These are phyloP conservation scores for Xylaria sp. DNA, from an alignment of 2,329 filamentous ascomycete species.

Conservation along the genomic window DNA sequence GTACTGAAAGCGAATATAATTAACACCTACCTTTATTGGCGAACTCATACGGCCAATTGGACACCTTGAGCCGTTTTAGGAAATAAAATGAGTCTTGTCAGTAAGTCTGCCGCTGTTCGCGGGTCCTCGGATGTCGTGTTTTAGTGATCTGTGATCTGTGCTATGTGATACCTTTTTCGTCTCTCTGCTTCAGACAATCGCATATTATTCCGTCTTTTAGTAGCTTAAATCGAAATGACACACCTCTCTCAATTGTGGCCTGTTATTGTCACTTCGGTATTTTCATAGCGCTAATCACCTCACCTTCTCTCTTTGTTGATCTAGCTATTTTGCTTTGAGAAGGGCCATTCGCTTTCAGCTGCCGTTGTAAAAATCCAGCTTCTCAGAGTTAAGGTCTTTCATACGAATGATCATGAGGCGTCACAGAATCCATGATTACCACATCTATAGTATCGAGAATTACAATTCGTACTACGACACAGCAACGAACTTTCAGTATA, in stretches of 20 bases:
- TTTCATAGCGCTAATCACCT: background rate
- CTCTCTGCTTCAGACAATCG: background rate
- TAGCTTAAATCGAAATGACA: background rate
- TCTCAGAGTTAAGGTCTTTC: background rate
- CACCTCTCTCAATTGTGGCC: background rate
- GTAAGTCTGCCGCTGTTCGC: background rate
- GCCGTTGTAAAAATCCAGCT: no score
- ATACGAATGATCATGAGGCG: background rate
- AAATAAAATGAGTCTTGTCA: constrained; percentile 14
- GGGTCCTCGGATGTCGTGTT: background rate
- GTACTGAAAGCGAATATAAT: constrained; percentile 19
- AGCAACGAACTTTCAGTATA: background rate
- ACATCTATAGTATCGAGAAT: background rate
- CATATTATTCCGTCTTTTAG: background rate
- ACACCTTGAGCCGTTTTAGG: constrained; percentile 2
- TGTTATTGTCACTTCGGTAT: no score
- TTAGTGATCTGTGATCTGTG: no score
- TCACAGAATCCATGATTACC: no score
- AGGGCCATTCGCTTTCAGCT: no score
- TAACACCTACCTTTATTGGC: constrained; percentile 1
- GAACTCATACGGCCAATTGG: constrained; percentile 3
- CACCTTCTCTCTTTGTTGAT: no score
- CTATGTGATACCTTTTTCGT: no score
- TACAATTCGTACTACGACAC: background rate
- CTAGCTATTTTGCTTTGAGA: no score